Conservation (phyloP, 352 stramenopile species). For the Phytopythium oedochilum region DNA sequence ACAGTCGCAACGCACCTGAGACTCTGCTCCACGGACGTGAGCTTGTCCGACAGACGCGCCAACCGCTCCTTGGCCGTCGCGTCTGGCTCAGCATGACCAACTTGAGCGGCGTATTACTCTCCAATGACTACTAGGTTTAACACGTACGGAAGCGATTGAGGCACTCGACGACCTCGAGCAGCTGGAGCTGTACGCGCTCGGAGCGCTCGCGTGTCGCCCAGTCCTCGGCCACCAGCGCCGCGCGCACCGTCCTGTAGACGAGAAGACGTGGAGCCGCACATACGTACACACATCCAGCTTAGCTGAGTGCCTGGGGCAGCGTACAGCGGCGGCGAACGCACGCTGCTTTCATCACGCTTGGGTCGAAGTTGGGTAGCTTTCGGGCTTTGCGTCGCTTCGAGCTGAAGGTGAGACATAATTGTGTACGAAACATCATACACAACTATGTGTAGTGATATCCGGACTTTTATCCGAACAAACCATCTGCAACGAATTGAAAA, state of each 20-base stretch:
- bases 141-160: constrained; percentile 63
- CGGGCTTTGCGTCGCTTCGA: not conserved
- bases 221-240: constrained; percentile 39
- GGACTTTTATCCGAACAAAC: too few species aligned
- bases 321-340: constrained; percentile 12
- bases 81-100: constrained; percentile 16
- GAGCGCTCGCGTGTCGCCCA: constrained; percentile 45
- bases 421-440: too few species aligned
- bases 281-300: too few species aligned
- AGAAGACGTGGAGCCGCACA: not conserved
- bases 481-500: too few species aligned
- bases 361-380: not conserved
- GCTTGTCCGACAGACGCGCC: constrained; percentile 35
- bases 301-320: too few species aligned
- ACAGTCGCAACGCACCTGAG: constrained; percentile 22
- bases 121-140: too few species aligned
- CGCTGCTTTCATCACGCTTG: constrained; percentile 6
- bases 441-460: too few species aligned
- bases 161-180: constrained; percentile 55
- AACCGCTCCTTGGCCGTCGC: constrained; percentile 32
- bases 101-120: too few species aligned
- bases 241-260: constrained; percentile 11
- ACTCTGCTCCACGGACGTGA: constrained; percentile 35
- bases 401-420: not conserved
- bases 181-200: constrained; percentile 41